Evolutionary conservation across 805 yeast species (phyloP), one percentile per base, ranked within the genome.

Genomic region (Nematodospora valgi): DNA sequence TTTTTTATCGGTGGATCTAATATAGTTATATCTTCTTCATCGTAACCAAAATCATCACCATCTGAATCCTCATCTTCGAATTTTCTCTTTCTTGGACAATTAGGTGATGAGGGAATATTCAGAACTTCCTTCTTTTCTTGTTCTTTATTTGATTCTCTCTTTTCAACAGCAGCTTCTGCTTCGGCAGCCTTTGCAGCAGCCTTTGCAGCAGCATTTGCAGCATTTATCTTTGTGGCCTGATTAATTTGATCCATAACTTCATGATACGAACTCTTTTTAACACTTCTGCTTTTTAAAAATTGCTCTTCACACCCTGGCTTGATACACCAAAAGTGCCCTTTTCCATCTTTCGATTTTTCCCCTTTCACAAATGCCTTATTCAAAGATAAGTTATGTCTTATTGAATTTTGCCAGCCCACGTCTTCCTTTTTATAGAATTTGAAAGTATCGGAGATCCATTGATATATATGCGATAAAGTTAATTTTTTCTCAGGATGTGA

Each of bases 371-470:
- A 91, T 0, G 97, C 96, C 54, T 93, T 93, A 60, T 91, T 93
- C 48, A 91, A 71, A 9, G 96, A 87, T 20, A 91, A 67, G 47
- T 93, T 91, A 61, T 91, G 98, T 43, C 98, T 80, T 44, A 91
- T 93, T 22, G 96, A 89, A 62, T 91, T 91, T 61, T 91, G 97
- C 98, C 98, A 91, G 18, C 97, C 96, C 8, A 86, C 83, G 48
- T 87, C 95, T 40, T 85, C 83, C 44, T 76, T 78, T 44, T 80
- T 78, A 60, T 93, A 93, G 56, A 82, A 91, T 43, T 71, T 75
- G 58, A 89, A 91, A 23, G 94, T 83, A 29, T 78, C 79, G 6
- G 93, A 78, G 28, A 91, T 93, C 98, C 98, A 91, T 48, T 69
- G 72, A 64, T 91, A 91, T 27, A 91, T 93, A 51, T 87, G 96